Conservation (phyloP, 305 asterid species). For the Fraxinus platypoda region DNA sequence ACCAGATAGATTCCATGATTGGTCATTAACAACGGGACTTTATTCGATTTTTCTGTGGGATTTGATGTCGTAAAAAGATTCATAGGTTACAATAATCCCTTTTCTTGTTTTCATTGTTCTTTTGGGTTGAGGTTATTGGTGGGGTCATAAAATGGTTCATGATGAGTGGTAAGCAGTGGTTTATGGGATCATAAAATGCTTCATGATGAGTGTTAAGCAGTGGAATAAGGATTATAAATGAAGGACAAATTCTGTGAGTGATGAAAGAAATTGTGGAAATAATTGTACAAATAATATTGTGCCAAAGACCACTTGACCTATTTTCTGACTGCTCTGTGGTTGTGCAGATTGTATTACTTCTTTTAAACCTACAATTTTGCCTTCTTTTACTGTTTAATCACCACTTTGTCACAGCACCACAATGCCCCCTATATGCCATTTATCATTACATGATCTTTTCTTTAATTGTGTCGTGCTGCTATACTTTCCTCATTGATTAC, state of each 20-base stretch:
- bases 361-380: neutral
- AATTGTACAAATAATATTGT: neutral
- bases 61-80: neutral
- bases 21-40: neutral
- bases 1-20: neutral
- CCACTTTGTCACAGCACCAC: neutral
- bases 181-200: too few relatives aligned
- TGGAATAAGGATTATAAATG: neutral
- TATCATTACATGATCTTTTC: neutral
- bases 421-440: neutral
- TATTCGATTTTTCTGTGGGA: neutral
- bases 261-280: neutral
- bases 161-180: neutral
- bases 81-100: neutral
- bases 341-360: neutral
- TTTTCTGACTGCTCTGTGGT: neutral
- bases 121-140: neutral
- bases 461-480: neutral
- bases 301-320: neutral
- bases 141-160: neutral
- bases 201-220: neutral
- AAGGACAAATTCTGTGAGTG: neutral
- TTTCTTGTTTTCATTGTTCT: neutral
- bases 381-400: neutral
- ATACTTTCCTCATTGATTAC: conserved; percentile 13